Percentiles rank a stretch among this genome's conserved stretches.
Evolutionary conservation across 805 yeast species (phyloP).

Genomic region (Ogataea glucozyma): DNA sequence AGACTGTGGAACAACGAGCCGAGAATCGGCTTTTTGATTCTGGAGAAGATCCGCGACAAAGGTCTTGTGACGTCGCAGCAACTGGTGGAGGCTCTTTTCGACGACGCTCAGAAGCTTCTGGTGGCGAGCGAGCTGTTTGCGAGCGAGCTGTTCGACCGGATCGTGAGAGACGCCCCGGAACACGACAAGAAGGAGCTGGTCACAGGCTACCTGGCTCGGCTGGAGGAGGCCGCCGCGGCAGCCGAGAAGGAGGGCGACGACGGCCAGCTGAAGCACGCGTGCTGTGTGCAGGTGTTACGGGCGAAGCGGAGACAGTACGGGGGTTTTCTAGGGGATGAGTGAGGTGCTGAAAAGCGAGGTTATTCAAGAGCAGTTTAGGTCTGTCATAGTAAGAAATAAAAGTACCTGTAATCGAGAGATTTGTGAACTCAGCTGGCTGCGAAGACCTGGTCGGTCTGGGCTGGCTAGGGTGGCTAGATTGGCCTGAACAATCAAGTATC

Average conservation of each 20-base stretch:
- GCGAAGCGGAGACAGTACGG: conserved; percentile 15
- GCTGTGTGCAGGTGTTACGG: conserved; percentile 15
- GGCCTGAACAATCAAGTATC: too few species aligned
- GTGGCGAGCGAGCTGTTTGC: conserved; percentile 48
- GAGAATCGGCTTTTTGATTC: conserved; percentile 60
- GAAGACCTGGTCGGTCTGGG: too few species aligned
- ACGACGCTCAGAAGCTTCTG: conserved; percentile 32
- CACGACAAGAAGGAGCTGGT: conserved; percentile 27
- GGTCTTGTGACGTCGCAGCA: conserved; percentile 44
- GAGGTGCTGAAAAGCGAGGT: background rate
- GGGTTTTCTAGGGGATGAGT: background rate
- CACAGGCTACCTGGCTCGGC: background rate
- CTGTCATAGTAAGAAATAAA: too few species aligned
- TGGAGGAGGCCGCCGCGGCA: conserved; percentile 8
- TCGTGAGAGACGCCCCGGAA: conserved; percentile 23
- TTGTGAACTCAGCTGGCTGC: too few species aligned
- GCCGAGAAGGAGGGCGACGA: conserved; percentile 18
- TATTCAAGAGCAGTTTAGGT: too few species aligned
- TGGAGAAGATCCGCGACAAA: conserved; percentile 50
- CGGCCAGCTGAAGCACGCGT: conserved; percentile 41
- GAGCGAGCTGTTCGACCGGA: conserved; percentile 39
- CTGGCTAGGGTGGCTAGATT: too few species aligned
- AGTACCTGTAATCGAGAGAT: too few species aligned
- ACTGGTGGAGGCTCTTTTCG: conserved; percentile 46
- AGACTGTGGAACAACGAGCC: conserved; percentile 68